These are phyloP conservation scores for Solioccasus polychromus DNA, from an alignment of 768 basidiomycete species.

Conservation along the genomic window DNA sequence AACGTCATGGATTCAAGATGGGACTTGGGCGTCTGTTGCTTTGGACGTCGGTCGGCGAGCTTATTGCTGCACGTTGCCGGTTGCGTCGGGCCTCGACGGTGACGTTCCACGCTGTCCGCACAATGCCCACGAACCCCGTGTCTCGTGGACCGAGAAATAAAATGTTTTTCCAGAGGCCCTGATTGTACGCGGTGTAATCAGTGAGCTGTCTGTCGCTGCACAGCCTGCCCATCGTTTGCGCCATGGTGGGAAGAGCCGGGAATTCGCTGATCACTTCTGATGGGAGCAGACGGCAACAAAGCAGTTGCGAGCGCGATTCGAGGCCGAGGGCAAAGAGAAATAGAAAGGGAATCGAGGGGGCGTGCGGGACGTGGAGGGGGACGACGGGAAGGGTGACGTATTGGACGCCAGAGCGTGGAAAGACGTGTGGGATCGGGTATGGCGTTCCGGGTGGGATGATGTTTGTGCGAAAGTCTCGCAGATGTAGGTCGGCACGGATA, in stretches of 20 bases:
- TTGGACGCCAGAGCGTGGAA: conserved; percentile 20
- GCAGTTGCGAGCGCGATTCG: conserved; percentile 44
- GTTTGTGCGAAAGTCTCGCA: conserved; percentile 35
- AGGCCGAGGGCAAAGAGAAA: conserved; percentile 57
- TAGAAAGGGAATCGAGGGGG: conserved; percentile 51
- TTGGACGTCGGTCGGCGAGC: conserved; percentile 14
- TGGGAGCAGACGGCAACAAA: conserved; percentile 56
- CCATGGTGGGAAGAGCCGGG: conserved; percentile 59
- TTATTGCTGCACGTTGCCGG: conserved; percentile 19
- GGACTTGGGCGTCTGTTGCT: conserved; percentile 5
- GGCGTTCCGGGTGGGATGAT: conserved; percentile 35
- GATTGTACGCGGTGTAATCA: conserved; percentile 38
- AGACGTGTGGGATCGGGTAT: conserved; percentile 29
- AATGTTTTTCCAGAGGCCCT: conserved; percentile 67
- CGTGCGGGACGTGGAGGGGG: conserved; percentile 47
- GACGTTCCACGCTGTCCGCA: conserved; percentile 68
- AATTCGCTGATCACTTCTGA: conserved; percentile 51
- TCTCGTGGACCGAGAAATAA: conserved; percentile 52
- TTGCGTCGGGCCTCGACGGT: conserved; percentile 58
- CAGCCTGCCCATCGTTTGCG: conserved; percentile 43
- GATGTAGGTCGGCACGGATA: conserved; percentile 48
- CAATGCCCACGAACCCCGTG: conserved; percentile 43
- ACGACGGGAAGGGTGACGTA: conserved; percentile 54
- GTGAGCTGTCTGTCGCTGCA: conserved; percentile 37
- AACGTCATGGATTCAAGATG: conserved; percentile 19